Conservation (phyloP, 2,329 filamentous ascomycete species). For the Fusarium continuum region DNA sequence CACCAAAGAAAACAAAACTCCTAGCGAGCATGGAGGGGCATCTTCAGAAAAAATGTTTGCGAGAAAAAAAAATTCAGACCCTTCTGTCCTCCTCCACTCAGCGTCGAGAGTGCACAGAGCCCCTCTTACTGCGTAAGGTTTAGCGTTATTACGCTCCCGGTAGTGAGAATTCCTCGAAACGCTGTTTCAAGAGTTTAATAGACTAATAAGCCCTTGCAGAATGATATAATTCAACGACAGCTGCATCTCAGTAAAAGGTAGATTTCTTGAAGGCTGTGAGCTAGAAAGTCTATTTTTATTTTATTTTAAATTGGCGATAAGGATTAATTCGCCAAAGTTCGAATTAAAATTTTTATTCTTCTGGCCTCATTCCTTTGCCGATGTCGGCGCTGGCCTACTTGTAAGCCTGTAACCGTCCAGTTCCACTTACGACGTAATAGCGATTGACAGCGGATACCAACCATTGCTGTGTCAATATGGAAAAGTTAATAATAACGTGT, state of each 20-base stretch:
- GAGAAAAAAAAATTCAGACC: conserved; percentile 37
- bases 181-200: not conserved
- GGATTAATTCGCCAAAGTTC: not conserved
- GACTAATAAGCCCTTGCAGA: not conserved
- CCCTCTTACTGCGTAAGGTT: conserved; percentile 46
- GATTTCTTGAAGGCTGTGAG: too few relatives aligned
- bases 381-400: conserved; percentile 16
- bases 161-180: not conserved
- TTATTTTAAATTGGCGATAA: too few relatives aligned
- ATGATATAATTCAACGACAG: not conserved
- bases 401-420: conserved; percentile 2
- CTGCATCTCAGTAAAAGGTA: not conserved
- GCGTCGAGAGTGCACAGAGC: conserved; percentile 29
- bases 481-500: not conserved
- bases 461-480: not conserved
- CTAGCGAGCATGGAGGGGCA: conserved; percentile 38
- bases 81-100: conserved; percentile 36
- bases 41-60: conserved; percentile 36
- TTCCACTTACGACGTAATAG: conserved; percentile 9
- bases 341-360: not conserved
- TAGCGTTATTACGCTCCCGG: conserved; percentile 32
- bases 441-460: not conserved
- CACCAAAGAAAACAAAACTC: conserved; percentile 35
- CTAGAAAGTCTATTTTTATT: too few relatives aligned
- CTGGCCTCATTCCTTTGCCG: conserved; percentile 14